Conservation (phyloP, 208 protist species). For the Crithidia bombi region DNA sequence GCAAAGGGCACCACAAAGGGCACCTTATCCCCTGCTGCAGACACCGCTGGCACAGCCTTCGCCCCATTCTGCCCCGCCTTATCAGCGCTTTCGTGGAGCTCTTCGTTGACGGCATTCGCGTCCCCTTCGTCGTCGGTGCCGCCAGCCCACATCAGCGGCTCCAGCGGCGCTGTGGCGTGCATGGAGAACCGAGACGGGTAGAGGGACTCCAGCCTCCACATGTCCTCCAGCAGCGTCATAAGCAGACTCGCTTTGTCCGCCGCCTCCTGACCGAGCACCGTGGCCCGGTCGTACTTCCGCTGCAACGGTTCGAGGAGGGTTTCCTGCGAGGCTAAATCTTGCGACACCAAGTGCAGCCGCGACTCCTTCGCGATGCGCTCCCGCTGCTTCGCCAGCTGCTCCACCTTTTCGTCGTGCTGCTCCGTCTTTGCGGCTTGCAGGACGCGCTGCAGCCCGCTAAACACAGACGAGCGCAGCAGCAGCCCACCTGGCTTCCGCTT, state of each 20-base stretch:
- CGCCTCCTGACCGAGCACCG: slow-evolving; percentile 32
- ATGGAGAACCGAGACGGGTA: slow-evolving; percentile 79
- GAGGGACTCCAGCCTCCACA: slow-evolving; percentile 57
- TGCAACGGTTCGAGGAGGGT: slow-evolving; percentile 49
- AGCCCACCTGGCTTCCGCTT: slow-evolving; percentile 26
- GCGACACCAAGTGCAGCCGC: slow-evolving; percentile 54
- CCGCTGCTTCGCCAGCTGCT: slow-evolving; percentile 48
- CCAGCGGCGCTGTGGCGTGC: slow-evolving; percentile 34
- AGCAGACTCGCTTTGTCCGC: slow-evolving; percentile 26
- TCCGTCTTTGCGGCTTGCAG: slow-evolving; percentile 66
- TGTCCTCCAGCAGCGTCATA: slow-evolving; percentile 59
- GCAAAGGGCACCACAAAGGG: slow-evolving; percentile 58
- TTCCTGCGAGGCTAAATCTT: slow-evolving; percentile 63
- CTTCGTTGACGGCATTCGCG: neutral
- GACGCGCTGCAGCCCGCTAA: slow-evolving; percentile 73
- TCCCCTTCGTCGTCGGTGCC: neutral
- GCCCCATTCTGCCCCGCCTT: slow-evolving; percentile 16
- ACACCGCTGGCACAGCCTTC: neutral
- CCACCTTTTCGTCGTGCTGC: slow-evolving; percentile 42
- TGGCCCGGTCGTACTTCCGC: slow-evolving; percentile 52
- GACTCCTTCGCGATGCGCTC: slow-evolving; percentile 72
- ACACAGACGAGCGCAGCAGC: slow-evolving; percentile 56
- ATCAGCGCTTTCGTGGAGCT: neutral
- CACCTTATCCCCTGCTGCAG: neutral
- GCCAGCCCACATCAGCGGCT: slow-evolving; percentile 18